Evolutionary conservation across 2,329 filamentous ascomycete genomes (phyloP).

Genomic region (Ilyonectria robusta): DNA sequence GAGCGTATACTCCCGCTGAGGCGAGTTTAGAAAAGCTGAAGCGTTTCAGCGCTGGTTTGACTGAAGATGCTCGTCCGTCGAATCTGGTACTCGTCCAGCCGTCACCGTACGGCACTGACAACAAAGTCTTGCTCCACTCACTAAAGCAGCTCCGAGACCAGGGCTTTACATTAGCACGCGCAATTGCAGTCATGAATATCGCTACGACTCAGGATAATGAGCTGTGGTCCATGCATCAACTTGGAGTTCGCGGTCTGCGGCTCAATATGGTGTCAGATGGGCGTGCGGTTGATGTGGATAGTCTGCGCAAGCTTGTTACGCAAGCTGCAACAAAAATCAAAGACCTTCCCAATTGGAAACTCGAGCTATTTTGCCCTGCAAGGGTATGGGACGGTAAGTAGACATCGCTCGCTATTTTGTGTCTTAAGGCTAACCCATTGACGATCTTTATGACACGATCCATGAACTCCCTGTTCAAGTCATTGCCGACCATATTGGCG

Average conservation of each 20-base stretch:
- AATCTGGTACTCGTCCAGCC: slow-evolving; percentile 16
- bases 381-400: slow-evolving; percentile 17
- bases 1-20: slow-evolving; percentile 13
- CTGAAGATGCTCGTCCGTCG: neutral
- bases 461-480: slow-evolving; percentile 9
- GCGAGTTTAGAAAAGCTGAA: slow-evolving; percentile 6
- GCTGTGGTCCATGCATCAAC: slow-evolving; percentile 13
- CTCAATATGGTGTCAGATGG: slow-evolving; percentile 13
- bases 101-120: slow-evolving; percentile 12
- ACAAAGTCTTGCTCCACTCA: slow-evolving; percentile 14
- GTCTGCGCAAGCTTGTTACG: neutral
- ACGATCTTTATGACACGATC: slow-evolving; percentile 14
- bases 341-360: slow-evolving; percentile 7
- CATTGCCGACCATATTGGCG: slow-evolving; percentile 18
- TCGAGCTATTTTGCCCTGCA: slow-evolving; percentile 11
- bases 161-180: neutral
- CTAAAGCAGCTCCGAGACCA: slow-evolving; percentile 6
- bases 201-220: neutral
- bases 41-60: slow-evolving; percentile 5
- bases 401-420: neutral
- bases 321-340: slow-evolving; percentile 7
- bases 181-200: slow-evolving; percentile 13
- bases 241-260: slow-evolving; percentile 12
- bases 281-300: neutral
- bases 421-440: neutral